A percentile compares a stretch with the other conserved stretches of the same genome.
phyloP scores from a whole-genome alignment of 108 stramenopile species.

The Nitzschia sp. region DNA sequence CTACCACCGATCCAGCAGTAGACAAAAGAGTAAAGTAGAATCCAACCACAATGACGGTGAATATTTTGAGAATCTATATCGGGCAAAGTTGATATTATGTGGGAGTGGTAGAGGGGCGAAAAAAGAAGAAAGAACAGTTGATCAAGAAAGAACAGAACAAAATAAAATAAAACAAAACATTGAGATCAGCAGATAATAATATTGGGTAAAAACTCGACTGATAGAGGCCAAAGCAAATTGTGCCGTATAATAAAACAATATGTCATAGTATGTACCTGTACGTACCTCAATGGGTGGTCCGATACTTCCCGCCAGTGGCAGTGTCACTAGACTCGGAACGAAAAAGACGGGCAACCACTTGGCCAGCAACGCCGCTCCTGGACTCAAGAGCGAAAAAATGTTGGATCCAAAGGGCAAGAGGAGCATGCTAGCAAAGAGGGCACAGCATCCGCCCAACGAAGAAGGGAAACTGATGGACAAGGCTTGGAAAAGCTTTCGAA shows the following conservation, averaged over 20 bases:
- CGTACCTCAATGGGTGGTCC: conserved; percentile 62
- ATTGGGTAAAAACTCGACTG: not conserved
- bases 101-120: conserved; percentile 73
- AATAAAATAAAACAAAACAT: not conserved
- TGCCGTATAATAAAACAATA: conserved; percentile 38
- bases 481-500: conserved; percentile 50
- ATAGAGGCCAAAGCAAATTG: conserved; percentile 26
- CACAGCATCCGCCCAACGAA: conserved; percentile 66
- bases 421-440: conserved; percentile 51
- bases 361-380: conserved; percentile 69
- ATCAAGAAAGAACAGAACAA: conserved; percentile 6
- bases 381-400: conserved; percentile 13
- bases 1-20: conserved; percentile 66
- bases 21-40: conserved; percentile 78
- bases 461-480: conserved; percentile 58
- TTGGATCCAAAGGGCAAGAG: conserved; percentile 13
- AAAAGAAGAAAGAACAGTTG: conserved; percentile 85
- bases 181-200: not conserved
- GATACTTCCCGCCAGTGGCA: conserved; percentile 73
- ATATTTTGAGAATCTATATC: conserved; percentile 60
- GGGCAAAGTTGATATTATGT: conserved; percentile 52
- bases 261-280: too few relatives aligned
- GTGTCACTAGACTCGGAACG: conserved; percentile 77
- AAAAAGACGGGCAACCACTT: conserved; percentile 88
- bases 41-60: conserved; percentile 63